Evolutionary conservation across 169 alveolate genomes (phyloP), one percentile per base, ranked within the genome.

Genomic region (Cryptosporidium canis): DNA sequence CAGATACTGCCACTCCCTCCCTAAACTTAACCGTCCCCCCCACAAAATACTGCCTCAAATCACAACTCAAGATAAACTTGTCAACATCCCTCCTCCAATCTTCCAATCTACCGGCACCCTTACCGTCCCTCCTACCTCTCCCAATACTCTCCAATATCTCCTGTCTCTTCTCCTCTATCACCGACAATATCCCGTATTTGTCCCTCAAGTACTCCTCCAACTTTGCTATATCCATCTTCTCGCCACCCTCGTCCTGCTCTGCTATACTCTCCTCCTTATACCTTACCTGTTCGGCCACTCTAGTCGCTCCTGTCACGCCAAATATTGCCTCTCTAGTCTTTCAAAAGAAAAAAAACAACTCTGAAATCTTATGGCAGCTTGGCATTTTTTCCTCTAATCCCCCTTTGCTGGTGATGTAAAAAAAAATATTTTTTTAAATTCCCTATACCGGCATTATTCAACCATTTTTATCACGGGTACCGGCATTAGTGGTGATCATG

Each of bases 1-100:
- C 43, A n/a, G 51, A 33, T 16, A 35, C 37, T 58, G 21, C 3
- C 3, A 16, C 39, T 29, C 67, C 67, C 27, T 77, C 72, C n/a
- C 18, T 18, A 33, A 43, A 58, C n/a, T 55, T 44, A n/a, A 53
- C 27, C 37, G 58, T 37, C 8, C 58, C 58, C 2, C 85, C 72
- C 44, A 58, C 14, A 29, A 58, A 55, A 41, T 56, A 56, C 2
- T 39, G 47, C 18, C 85, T 77, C 4, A 77, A 29, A 44, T 77
- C 85, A 37, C 51, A 41, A 77, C 44, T 56, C 63, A 77, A 58
- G 37, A 77, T 43, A 77, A 77, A 77, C 14, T 77, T 45, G 43
- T 77, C 85, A 9, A 77, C 61, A 14, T 56, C 66, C 4, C 27
- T 39, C 33, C 58, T 77, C 85, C 85, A 77, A 12, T 77, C 67